A percentile compares a stretch with the other conserved stretches of the same genome.
These are phyloP conservation scores for Rhazya stricta DNA, from an alignment of 257 asterid species.

Conservation along the genomic window DNA sequence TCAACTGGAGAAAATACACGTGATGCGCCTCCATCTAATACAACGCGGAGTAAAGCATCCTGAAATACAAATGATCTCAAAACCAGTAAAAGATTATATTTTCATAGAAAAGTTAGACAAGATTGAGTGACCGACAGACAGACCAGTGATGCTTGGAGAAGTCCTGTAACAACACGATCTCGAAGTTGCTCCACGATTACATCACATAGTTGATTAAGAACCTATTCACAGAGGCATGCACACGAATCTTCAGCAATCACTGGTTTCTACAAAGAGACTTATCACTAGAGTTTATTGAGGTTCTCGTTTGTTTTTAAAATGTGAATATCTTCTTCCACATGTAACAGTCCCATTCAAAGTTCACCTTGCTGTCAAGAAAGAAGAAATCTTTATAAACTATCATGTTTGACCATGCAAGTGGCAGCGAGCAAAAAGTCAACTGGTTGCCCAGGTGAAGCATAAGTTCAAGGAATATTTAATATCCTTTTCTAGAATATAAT, in stretches of 20 bases:
- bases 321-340: not conserved
- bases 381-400: not conserved
- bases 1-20: slow-evolving; percentile 69
- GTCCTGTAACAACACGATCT: slow-evolving; percentile 93
- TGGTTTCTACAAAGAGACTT: slow-evolving; percentile 10
- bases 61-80: slow-evolving; percentile 29
- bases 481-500: not conserved
- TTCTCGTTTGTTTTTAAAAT: not conserved
- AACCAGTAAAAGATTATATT: slow-evolving; percentile 4
- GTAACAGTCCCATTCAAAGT: not conserved
- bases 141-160: slow-evolving; percentile 95
- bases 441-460: not conserved
- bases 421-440: not conserved
- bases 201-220: slow-evolving; percentile 81
- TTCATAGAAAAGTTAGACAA: not conserved
- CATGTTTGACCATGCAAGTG: not conserved
- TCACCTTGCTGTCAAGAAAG: not conserved
- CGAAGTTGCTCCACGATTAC: slow-evolving; percentile 85
- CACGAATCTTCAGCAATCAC: not conserved
- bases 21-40: slow-evolving; percentile 86
- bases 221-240: slow-evolving; percentile 37
- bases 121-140: slow-evolving; percentile 1
- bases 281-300: slow-evolving; percentile 23
- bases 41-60: slow-evolving; percentile 86
- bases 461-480: not conserved